Evolutionary conservation across 805 yeast species (phyloP).

Genomic region (Sungouiella blattae): DNA sequence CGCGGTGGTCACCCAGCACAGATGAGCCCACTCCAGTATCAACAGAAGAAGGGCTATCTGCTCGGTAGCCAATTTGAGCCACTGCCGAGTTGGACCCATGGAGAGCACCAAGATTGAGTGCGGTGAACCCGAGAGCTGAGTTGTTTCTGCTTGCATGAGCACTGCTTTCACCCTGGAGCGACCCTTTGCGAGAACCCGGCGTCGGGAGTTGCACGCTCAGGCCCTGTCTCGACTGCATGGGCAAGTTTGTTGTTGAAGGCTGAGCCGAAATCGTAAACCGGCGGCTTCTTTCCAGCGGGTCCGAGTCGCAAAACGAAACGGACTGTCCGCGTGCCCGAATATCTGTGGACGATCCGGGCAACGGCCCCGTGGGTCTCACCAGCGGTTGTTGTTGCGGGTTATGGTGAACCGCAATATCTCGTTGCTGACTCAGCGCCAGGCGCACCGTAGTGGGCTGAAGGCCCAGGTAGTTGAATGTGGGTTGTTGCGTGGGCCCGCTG

Average conservation of each 20-base stretch:
- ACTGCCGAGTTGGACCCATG: not conserved
- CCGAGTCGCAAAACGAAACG: constrained; percentile 36
- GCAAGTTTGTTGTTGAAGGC: constrained; percentile 32
- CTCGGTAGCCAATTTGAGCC: too few relatives aligned
- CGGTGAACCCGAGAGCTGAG: constrained; percentile 7
- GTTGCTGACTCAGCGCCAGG: too few relatives aligned
- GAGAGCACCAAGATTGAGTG: not conserved
- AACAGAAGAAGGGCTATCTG: not conserved
- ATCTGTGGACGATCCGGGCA: too few relatives aligned
- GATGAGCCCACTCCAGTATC: not conserved
- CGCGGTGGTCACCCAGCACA: not conserved
- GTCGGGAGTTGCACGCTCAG: constrained; percentile 6
- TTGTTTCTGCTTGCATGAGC: constrained; percentile 6
- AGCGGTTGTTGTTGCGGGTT: too few relatives aligned
- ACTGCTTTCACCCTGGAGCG: constrained; percentile 1
- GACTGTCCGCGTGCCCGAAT: constrained; percentile 13
- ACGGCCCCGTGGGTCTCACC: too few relatives aligned
- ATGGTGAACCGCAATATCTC: too few relatives aligned
- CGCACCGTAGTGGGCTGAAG: too few relatives aligned
- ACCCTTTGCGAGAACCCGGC: constrained; percentile 5
- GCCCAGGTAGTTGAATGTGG: too few relatives aligned
- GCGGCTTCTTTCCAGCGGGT: constrained; percentile 33
- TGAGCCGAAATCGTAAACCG: constrained; percentile 43
- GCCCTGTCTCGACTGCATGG: constrained; percentile 8
- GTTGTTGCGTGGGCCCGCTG: too few relatives aligned